These are phyloP conservation scores for Cladosporium sp. DNA, from an alignment of 2,329 filamentous ascomycete genomes.

Conservation along the genomic window DNA sequence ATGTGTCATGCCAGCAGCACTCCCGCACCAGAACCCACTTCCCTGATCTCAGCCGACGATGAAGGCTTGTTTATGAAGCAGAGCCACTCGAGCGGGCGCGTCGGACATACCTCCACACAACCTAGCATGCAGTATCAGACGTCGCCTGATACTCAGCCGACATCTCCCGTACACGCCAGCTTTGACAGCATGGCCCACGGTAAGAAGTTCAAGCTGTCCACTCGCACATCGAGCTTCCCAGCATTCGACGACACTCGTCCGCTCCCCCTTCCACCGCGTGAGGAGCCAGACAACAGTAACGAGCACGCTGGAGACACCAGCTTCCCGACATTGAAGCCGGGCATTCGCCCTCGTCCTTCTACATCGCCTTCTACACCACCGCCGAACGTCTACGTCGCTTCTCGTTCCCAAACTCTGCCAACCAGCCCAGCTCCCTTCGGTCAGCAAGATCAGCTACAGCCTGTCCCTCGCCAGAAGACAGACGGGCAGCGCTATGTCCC, in stretches of 20 bases:
- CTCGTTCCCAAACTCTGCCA: not conserved
- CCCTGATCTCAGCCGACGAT: not conserved
- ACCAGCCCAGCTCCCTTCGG: not conserved
- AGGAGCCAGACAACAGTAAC: not conserved
- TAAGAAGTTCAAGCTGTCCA: not conserved
- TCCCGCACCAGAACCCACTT: not conserved
- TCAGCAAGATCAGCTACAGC: not conserved
- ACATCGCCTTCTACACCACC: not conserved
- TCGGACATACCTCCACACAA: not conserved
- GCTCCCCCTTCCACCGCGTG: not conserved
- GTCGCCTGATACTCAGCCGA: not conserved
- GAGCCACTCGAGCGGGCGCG: not conserved
- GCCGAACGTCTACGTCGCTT: not conserved
- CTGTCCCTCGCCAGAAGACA: slow-evolving; percentile 13
- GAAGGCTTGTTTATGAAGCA: not conserved
- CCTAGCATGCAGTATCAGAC: not conserved
- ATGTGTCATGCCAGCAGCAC: not conserved
- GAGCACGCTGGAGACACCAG: not conserved
- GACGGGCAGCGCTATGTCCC: slow-evolving; percentile 26
- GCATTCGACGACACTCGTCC: not conserved
- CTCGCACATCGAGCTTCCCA: not conserved
- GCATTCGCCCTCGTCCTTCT: not conserved
- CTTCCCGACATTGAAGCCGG: not conserved
- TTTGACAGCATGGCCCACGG: not conserved
- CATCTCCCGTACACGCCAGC: not conserved